Percentiles rank a stretch among this genome's conserved stretches.
These are phyloP conservation scores for Ceratobasidium sp. DNA, from an alignment of 1,284 basidiomycete species.

Conservation along the genomic window DNA sequence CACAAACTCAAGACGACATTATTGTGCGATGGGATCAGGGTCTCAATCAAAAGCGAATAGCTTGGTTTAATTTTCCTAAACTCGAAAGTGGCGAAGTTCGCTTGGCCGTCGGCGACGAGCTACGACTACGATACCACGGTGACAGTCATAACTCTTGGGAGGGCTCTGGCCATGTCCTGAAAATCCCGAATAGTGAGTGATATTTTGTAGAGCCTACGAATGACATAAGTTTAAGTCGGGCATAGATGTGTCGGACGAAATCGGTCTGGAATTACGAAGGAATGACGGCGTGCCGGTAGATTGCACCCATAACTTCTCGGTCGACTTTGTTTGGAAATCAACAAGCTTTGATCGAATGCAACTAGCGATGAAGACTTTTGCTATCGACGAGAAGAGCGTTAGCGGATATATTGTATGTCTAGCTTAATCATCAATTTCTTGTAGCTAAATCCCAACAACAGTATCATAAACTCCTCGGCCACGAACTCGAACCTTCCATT, in stretches of 20 bases:
- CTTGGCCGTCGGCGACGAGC: slow-evolving; percentile 95
- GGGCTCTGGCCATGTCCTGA: slow-evolving; percentile 97
- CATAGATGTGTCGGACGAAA: slow-evolving; percentile 95
- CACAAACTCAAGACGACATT: slow-evolving; percentile 97
- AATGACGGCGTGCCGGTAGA: slow-evolving; percentile 96
- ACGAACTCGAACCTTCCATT: slow-evolving; percentile 92
- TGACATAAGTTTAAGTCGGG: background rate
- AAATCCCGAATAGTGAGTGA: slow-evolving; percentile 96
- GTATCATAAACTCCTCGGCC: slow-evolving; percentile 98
- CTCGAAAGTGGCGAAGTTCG: slow-evolving; percentile 98
- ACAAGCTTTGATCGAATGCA: slow-evolving; percentile 99
- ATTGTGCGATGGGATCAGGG: slow-evolving; percentile 97
- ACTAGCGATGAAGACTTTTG: slow-evolving; percentile 98
- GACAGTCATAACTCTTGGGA: slow-evolving; percentile 92
- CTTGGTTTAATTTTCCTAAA: slow-evolving; percentile 97
- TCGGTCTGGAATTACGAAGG: slow-evolving; percentile 91
- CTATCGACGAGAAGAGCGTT: slow-evolving; percentile 98
- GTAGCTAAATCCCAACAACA: slow-evolving; percentile 55
- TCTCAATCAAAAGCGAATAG: slow-evolving; percentile 96
- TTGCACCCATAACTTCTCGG: slow-evolving; percentile 93
- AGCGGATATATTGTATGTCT: slow-evolving; percentile 92
- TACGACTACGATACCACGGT: slow-evolving; percentile 90
- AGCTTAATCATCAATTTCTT: background rate
- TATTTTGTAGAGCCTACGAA: slow-evolving; percentile 28
- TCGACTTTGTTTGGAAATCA: slow-evolving; percentile 99